Base-by-base conservation (phyloP, 768 basidiomycete genomes). In the Hericium coralloides region DNA sequence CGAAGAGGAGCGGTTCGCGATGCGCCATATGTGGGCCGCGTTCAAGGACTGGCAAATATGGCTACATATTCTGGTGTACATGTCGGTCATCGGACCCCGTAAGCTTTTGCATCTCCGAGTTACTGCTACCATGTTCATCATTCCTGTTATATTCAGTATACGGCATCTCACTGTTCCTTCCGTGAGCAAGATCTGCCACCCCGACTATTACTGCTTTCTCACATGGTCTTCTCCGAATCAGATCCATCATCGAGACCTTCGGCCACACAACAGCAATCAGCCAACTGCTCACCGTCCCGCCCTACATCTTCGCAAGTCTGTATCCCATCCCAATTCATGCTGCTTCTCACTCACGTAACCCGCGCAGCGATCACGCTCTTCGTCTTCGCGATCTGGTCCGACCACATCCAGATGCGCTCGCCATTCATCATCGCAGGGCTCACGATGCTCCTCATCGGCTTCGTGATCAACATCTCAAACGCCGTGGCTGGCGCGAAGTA, bases 121-220 rank as follows among this genome's bases (percentile, higher is more conserved):
- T 43, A 26, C n/a, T 20, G 7, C 12, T n/a, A 6, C 20, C 4
- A 14, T 8, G 9, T 14, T 38, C 36, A 15, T 8, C 43, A 15
- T 12, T 12, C 12, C 38, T 37, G 10, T 39, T 38, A 4, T 20
- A 12, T 23, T 0, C 41, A 86, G 85, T 85, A 2, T 85, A 83
- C 62, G 85, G 85, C 2, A 85, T 85, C 49, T 84, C 85, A 0
- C 70, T 86, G 23, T 88, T 88, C 73, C 69, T 87, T 31, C 84
- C 84, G 81, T 86, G 65, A 63, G 85, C 76, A 20, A 8, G 5
- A 25, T 26, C 15, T 31, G 10, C 31, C 31, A 31, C 7, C 31
- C 31, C 7, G 10, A 31, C 31, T 31, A 26, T 38, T 26, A 20
- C 18, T 22, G 22, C 12, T 6, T 31, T 31, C 15, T 12, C 8